phyloP scores from a whole-genome alignment of 257 asterid species.

The Rhazya stricta region DNA sequence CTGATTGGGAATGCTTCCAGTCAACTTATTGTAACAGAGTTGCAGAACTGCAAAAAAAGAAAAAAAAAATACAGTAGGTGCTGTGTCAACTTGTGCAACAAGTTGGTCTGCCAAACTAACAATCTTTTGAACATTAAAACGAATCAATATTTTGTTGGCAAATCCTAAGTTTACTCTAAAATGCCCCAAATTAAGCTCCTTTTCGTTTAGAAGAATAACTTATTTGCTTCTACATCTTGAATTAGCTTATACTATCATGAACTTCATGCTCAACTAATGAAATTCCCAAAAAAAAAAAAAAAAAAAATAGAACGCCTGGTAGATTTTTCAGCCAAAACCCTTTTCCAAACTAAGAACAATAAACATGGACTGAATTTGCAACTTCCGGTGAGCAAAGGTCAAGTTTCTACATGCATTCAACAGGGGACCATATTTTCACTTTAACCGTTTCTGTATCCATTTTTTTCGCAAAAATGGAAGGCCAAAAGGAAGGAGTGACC shows the following conservation, averaged over 20 bases:
- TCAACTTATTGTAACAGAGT: slow-evolving; percentile 74
- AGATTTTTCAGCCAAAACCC: neutral
- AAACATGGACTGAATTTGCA: neutral
- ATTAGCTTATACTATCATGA: neutral
- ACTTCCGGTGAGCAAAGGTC: neutral
- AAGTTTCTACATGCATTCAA: neutral
- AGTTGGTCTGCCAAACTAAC: neutral
- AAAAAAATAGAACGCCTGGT: neutral
- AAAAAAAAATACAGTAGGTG: slow-evolving; percentile 3
- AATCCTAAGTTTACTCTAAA: neutral
- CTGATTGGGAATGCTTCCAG: slow-evolving; percentile 72
- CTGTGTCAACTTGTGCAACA: slow-evolving; percentile 4
- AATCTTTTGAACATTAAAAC: neutral
- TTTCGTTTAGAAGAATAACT: neutral
- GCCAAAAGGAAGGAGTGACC: neutral
- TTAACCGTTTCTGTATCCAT: neutral
- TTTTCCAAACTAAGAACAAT: neutral
- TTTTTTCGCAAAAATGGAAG: neutral
- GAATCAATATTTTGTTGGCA: neutral
- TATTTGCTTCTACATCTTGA: neutral
- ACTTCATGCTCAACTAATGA: neutral
- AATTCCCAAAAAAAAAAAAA: too few species aligned
- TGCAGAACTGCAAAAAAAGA: slow-evolving; percentile 62
- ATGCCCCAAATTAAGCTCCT: neutral
- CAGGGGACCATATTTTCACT: neutral